Percentiles rank a stretch among this genome's conserved stretches.
Evolutionary conservation across 257 asterid species (phyloP).

Genomic region (Lantana camara): DNA sequence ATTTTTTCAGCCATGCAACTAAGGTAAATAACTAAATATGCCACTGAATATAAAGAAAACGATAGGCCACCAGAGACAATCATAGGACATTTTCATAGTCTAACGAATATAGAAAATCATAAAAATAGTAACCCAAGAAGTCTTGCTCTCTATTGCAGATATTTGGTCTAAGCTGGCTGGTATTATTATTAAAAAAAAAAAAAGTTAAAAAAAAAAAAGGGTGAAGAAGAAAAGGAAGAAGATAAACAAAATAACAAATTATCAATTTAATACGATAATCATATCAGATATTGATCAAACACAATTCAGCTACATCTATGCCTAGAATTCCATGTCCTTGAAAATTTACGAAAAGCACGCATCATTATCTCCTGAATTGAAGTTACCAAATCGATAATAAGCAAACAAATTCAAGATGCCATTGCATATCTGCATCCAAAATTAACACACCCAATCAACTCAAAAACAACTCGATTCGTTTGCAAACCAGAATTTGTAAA

Average conservation of each 20-base stretch:
- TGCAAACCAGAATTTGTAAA: neutral
- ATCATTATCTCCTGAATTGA: neutral
- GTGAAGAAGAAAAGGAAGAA: too few relatives aligned
- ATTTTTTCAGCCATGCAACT: conserved; percentile 35
- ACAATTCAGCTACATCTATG: neutral
- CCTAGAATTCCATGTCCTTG: conserved; percentile 5
- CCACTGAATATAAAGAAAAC: conserved; percentile 42
- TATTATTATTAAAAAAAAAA: neutral
- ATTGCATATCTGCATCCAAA: conserved; percentile 17
- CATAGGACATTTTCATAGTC: conserved; percentile 44
- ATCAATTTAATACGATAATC: neutral
- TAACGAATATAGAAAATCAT: conserved; percentile 29
- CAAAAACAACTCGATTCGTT: conserved; percentile 3
- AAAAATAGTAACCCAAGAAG: conserved; percentile 5
- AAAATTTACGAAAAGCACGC: neutral
- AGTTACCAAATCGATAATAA: neutral
- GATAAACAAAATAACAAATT: neutral
- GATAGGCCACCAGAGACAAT: conserved; percentile 53
- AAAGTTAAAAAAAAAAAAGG: too few relatives aligned
- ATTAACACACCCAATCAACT: neutral
- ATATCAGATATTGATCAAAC: conserved; percentile 17
- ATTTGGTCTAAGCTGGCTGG: conserved; percentile 14
- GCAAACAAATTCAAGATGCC: neutral
- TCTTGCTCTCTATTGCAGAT: conserved; percentile 9
- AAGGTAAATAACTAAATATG: conserved; percentile 29